Conservation (phyloP, 768 basidiomycete genomes). For the Lactarius psammicola region DNA sequence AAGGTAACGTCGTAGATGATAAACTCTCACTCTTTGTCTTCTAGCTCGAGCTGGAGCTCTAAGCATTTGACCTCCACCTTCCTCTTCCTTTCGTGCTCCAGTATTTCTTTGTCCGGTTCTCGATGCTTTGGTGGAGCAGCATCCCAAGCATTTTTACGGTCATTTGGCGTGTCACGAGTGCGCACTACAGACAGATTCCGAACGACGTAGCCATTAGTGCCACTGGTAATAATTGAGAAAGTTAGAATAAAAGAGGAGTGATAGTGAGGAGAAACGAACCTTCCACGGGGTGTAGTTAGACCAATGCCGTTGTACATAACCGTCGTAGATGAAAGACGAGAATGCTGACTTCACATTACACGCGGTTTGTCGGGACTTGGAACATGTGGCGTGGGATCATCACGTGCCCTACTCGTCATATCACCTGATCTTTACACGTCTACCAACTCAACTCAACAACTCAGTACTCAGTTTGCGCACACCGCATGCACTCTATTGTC, state of each 20-base stretch:
- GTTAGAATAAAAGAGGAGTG: not conserved
- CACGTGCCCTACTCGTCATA: not conserved
- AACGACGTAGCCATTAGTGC: slow-evolving; percentile 90
- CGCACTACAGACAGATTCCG: slow-evolving; percentile 84
- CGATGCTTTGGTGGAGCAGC: slow-evolving; percentile 82
- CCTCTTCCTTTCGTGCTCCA: slow-evolving; percentile 94
- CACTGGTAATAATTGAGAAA: slow-evolving; percentile 46
- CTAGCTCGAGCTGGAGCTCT: slow-evolving; percentile 82
- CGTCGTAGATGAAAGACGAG: not conserved
- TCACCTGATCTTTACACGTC: slow-evolving; percentile 5
- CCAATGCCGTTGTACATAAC: slow-evolving; percentile 96
- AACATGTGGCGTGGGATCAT: slow-evolving; percentile 22
- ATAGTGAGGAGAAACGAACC: slow-evolving; percentile 45
- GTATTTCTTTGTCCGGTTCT: slow-evolving; percentile 87
- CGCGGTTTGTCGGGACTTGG: not conserved
- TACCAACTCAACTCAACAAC: too few species aligned
- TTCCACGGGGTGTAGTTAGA: slow-evolving; percentile 89
- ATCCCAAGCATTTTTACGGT: slow-evolving; percentile 74
- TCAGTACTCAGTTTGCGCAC: not conserved
- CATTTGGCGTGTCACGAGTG: slow-evolving; percentile 66
- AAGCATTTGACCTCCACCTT: slow-evolving; percentile 92
- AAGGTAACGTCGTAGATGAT: slow-evolving; percentile 3
- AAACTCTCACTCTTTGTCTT: slow-evolving; percentile 79
- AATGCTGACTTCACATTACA: not conserved
- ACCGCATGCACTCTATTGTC: not conserved